Evolutionary conservation across 78 protist genomes (phyloP).

Genomic region (Dictyostelium firmibasis): DNA sequence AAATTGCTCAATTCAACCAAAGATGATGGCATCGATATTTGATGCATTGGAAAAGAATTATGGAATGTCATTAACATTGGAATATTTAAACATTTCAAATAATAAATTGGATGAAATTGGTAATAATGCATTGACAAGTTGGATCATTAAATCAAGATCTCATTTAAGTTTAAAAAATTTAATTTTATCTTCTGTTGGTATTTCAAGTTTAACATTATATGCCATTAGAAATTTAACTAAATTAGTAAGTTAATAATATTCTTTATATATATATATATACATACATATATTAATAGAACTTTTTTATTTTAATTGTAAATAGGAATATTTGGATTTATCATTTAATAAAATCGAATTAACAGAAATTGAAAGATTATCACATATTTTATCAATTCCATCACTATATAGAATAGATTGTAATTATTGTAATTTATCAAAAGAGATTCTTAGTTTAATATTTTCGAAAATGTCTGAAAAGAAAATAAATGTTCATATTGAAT

Average conservation of each 20-base stretch:
- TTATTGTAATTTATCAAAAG: slow-evolving; percentile 39
- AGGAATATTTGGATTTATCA: slow-evolving; percentile 56
- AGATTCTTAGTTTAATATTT: slow-evolving; percentile 28
- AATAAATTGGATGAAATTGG: slow-evolving; percentile 43
- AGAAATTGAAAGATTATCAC: slow-evolving; percentile 34
- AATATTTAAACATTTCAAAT: slow-evolving; percentile 61
- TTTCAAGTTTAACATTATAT: slow-evolving; percentile 21
- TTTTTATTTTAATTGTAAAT: too few relatives aligned
- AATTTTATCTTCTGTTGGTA: not conserved
- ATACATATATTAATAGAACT: too few relatives aligned
- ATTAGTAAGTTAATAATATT: slow-evolving; percentile 8
- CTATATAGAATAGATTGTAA: slow-evolving; percentile 45
- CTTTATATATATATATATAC: not conserved
- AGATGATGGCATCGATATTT: slow-evolving; percentile 22
- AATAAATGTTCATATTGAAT: slow-evolving; percentile 40
- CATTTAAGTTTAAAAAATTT: slow-evolving; percentile 20
- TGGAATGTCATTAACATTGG: slow-evolving; percentile 72
- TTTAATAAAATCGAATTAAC: slow-evolving; percentile 34
- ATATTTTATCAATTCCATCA: slow-evolving; percentile 19
- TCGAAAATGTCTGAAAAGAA: slow-evolving; percentile 67
- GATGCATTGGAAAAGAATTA: slow-evolving; percentile 63
- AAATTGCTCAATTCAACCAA: slow-evolving; percentile 52
- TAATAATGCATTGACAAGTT: slow-evolving; percentile 32
- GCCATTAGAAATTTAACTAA: not conserved
- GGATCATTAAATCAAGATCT: slow-evolving; percentile 41